These are phyloP conservation scores for Schoenoplectus triqueter DNA, from an alignment of 202 grass and related monocot genomes.

Conservation along the genomic window DNA sequence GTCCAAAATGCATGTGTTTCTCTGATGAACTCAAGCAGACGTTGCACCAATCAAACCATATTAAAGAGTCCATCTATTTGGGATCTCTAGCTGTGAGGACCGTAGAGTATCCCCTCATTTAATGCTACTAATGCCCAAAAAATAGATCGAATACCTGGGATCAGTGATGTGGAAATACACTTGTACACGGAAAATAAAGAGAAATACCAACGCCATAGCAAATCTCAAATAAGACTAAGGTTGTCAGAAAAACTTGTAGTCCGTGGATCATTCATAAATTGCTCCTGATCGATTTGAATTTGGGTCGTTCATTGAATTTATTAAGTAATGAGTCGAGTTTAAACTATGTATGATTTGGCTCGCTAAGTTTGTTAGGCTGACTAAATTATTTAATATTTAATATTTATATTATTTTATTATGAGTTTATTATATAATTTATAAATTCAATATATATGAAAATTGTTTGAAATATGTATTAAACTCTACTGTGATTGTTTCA, in stretches of 20 bases:
- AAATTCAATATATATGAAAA: too few relatives aligned
- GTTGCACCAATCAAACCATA: background rate
- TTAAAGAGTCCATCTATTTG: background rate
- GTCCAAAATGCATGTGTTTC: slow-evolving; percentile 19
- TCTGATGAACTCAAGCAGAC: background rate
- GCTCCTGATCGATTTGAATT: too few relatives aligned
- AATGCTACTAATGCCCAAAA: background rate
- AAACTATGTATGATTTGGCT: too few relatives aligned
- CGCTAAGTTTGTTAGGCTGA: too few relatives aligned
- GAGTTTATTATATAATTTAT: too few relatives aligned
- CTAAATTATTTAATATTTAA: too few relatives aligned
- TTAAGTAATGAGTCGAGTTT: too few relatives aligned
- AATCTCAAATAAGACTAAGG: background rate
- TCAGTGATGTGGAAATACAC: background rate
- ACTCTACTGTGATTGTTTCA: too few relatives aligned
- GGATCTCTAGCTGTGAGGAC: background rate
- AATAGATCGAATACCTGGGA: background rate
- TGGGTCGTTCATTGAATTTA: too few relatives aligned
- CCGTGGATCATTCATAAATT: too few relatives aligned
- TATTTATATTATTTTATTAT: too few relatives aligned
- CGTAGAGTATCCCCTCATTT: background rate
- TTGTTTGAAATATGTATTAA: too few relatives aligned
- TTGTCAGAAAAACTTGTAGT: background rate
- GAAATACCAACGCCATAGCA: background rate
- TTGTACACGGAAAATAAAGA: background rate